Percentiles rank a stretch among this genome's conserved stretches.
These are phyloP conservation scores for Serendipita sp. DNA, from an alignment of 768 basidiomycete genomes.

Conservation along the genomic window DNA sequence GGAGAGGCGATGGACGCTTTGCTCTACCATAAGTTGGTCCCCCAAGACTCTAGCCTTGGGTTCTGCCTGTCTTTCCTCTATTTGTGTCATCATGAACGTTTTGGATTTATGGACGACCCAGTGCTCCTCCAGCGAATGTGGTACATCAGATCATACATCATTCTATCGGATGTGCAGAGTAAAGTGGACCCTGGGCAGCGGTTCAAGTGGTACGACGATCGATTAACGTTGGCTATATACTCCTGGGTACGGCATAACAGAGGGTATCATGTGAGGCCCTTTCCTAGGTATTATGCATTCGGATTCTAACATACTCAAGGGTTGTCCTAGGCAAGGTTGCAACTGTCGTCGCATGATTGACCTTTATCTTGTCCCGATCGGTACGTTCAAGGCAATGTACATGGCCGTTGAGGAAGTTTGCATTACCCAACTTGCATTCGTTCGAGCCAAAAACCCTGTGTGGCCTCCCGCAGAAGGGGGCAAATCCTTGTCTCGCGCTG, in stretches of 20 bases:
- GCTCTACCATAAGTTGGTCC: not conserved
- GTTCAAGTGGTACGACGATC: not conserved
- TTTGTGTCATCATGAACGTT: not conserved
- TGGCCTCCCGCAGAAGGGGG: not conserved
- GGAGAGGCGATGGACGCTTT: not conserved
- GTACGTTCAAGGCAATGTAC: not conserved
- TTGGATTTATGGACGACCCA: not conserved
- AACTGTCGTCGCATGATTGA: not conserved
- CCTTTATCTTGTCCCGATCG: not conserved
- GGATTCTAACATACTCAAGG: not conserved
- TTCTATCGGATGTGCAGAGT: not conserved
- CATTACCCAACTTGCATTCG: not conserved
- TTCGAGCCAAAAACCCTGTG: not conserved
- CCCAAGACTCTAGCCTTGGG: not conserved
- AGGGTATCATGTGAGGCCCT: not conserved
- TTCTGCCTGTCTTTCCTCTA: not conserved
- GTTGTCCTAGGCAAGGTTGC: not conserved
- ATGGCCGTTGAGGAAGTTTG: not conserved
- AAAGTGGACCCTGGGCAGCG: not conserved
- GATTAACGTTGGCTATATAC: not conserved
- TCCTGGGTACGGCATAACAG: not conserved
- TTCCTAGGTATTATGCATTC: not conserved
- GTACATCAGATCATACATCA: not conserved
- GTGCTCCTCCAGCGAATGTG: not conserved
- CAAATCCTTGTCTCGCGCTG: not conserved